A percentile compares a stretch with the other conserved stretches of the same genome.
These are phyloP conservation scores for Backusella westeae DNA, from an alignment of 192 early-diverging fungal genomes.

Conservation along the genomic window DNA sequence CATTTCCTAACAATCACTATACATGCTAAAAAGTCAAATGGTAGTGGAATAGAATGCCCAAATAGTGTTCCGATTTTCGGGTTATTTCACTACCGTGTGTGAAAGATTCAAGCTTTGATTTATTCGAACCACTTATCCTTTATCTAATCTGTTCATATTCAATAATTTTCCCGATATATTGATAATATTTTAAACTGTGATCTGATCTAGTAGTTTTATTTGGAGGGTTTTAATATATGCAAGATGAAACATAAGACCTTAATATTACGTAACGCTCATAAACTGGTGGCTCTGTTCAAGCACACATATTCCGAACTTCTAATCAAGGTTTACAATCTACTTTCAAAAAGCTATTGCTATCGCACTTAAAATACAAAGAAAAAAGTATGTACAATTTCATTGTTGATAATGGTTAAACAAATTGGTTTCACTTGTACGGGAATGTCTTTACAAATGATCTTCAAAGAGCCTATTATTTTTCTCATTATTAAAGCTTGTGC, in stretches of 20 bases:
- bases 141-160: neutral
- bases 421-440: neutral
- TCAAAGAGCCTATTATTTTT: neutral
- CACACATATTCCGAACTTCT: too few species aligned
- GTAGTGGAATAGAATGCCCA: neutral
- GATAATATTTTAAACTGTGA: too few species aligned
- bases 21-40: neutral
- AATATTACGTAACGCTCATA: too few species aligned
- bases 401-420: neutral
- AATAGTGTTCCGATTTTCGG: neutral
- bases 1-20: neutral
- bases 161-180: too few species aligned
- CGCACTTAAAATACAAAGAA: neutral
- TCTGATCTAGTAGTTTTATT: too few species aligned
- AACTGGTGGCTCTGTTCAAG: neutral
- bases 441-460: neutral
- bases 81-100: neutral
- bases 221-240: too few species aligned
- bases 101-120: neutral
- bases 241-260: too few species aligned
- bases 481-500: neutral
- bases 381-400: neutral
- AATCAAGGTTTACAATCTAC: too few species aligned
- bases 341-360: neutral
- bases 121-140: neutral